Percentiles rank a stretch among this genome's conserved stretches.
These are phyloP conservation scores for Candida buenavistaensis DNA, from an alignment of 1,139 yeast species.

Conservation along the genomic window DNA sequence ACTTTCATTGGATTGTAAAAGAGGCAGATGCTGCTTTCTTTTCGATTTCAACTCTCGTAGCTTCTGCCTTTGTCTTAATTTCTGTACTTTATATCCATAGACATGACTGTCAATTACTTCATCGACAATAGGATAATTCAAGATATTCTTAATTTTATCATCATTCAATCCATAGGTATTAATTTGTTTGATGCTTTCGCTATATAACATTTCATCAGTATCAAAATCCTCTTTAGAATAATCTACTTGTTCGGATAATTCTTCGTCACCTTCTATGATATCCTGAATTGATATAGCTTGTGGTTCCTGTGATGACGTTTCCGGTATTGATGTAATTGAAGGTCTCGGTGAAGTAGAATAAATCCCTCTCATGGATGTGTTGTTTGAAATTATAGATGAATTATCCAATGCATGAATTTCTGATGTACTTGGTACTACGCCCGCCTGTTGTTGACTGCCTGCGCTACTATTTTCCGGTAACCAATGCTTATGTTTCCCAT, in stretches of 20 bases:
- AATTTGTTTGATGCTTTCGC: conserved; percentile 33
- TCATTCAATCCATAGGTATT: conserved; percentile 45
- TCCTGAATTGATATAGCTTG: conserved; percentile 25
- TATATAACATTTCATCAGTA: conserved; percentile 40
- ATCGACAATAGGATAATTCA: conserved; percentile 49
- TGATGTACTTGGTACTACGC: conserved; percentile 25
- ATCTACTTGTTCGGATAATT: conserved; percentile 14
- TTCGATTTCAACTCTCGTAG: conserved; percentile 15
- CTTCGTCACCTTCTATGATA: conserved; percentile 26
- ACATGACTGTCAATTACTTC: conserved; percentile 43
- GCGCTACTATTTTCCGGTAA: conserved; percentile 43
- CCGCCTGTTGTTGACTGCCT: conserved; percentile 8
- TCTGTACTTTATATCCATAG: conserved; percentile 45
- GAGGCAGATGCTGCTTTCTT: conserved; percentile 5
- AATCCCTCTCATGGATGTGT: conserved; percentile 33
- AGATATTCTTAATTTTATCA: conserved; percentile 30
- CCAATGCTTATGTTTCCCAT: conserved; percentile 87
- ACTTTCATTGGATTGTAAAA: conserved; percentile 16
- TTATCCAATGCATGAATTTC: conserved; percentile 28
- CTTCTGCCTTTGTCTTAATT: conserved; percentile 27
- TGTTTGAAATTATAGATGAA: conserved; percentile 33
- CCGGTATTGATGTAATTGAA: conserved; percentile 9
- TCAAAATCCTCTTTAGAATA: conserved; percentile 40
- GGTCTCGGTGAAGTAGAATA: conserved; percentile 29
- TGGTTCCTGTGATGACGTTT: conserved; percentile 14